Percentiles rank a stretch among this genome's conserved stretches.
These are phyloP conservation scores for Luzula sylvatica DNA, from an alignment of 176 grass and related monocot genomes.

Conservation along the genomic window DNA sequence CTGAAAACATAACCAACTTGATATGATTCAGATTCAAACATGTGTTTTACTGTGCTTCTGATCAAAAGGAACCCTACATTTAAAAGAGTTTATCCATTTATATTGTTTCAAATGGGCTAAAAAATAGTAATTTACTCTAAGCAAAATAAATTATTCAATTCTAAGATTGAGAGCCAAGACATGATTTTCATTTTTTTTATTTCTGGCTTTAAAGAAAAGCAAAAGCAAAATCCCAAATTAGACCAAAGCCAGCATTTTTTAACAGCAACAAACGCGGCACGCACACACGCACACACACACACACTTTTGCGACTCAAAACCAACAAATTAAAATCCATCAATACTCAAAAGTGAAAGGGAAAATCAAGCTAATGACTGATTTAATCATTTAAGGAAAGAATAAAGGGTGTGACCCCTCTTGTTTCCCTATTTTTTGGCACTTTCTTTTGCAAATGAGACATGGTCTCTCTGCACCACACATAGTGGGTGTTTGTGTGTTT, in stretches of 20 bases:
- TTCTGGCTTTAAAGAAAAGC: background rate
- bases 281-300: too few species aligned
- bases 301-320: background rate
- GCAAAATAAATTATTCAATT: background rate
- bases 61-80: constrained; percentile 2
- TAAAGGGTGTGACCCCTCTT: constrained; percentile 3
- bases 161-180: too few species aligned
- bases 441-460: background rate
- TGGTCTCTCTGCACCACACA: background rate
- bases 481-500: background rate
- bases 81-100: background rate
- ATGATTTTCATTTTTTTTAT: too few species aligned
- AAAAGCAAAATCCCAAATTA: background rate
- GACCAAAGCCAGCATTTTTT: background rate
- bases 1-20: too few species aligned
- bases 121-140: constrained; percentile 1
- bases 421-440: constrained; percentile 9
- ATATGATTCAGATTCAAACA: too few species aligned
- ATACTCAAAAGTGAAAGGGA: background rate
- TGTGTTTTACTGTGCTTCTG: constrained; percentile 1
- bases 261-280: constrained; percentile 11
- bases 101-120: background rate
- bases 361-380: background rate
- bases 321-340: constrained; percentile 18
- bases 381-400: background rate